Evolutionary conservation across 495 filamentous ascomycete species (phyloP).

Genomic region (Annulohypoxylon stygium): DNA sequence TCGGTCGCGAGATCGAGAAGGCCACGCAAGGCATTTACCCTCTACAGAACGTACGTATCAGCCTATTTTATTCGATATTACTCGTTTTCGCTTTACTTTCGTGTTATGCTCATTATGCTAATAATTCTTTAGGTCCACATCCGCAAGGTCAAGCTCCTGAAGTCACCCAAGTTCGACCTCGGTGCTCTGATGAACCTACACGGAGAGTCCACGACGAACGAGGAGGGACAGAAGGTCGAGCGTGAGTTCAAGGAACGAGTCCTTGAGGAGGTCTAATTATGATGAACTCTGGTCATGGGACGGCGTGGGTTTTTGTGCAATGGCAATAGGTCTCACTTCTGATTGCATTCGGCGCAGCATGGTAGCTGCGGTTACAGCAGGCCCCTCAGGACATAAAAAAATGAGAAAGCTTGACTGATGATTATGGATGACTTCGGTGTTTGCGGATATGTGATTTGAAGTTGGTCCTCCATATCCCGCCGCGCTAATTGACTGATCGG

Average conservation of each 20-base stretch:
- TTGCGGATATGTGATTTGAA: slow-evolving; percentile 2
- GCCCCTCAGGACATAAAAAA: slow-evolving; percentile 53
- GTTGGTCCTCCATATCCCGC: neutral
- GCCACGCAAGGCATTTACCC: slow-evolving; percentile 99
- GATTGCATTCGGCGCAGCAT: slow-evolving; percentile 71
- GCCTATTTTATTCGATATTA: slow-evolving; percentile 41
- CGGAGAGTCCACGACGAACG: slow-evolving; percentile 96
- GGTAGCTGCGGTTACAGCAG: slow-evolving; percentile 62
- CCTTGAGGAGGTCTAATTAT: slow-evolving; percentile 88
- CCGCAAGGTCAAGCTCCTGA: slow-evolving; percentile 99
- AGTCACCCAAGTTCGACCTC: slow-evolving; percentile 98
- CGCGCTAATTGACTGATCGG: neutral
- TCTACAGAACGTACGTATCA: slow-evolving; percentile 88
- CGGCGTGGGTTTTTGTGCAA: slow-evolving; percentile 65
- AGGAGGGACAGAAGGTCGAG: slow-evolving; percentile 98
- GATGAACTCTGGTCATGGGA: slow-evolving; percentile 57
- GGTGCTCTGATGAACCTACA: slow-evolving; percentile 94
- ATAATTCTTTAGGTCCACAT: slow-evolving; percentile 85
- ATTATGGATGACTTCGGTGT: slow-evolving; percentile 30
- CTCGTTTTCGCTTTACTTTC: neutral
- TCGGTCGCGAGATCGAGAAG: slow-evolving; percentile 99
- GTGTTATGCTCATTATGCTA: slow-evolving; percentile 18
- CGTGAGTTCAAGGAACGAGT: slow-evolving; percentile 98
- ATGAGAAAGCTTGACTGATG: slow-evolving; percentile 53
- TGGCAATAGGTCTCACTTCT: slow-evolving; percentile 66